A percentile compares a stretch with the other conserved stretches of the same genome.
These are phyloP conservation scores for Jatropha curcas DNA, from an alignment of 345 rosid genomes.

Conservation along the genomic window DNA sequence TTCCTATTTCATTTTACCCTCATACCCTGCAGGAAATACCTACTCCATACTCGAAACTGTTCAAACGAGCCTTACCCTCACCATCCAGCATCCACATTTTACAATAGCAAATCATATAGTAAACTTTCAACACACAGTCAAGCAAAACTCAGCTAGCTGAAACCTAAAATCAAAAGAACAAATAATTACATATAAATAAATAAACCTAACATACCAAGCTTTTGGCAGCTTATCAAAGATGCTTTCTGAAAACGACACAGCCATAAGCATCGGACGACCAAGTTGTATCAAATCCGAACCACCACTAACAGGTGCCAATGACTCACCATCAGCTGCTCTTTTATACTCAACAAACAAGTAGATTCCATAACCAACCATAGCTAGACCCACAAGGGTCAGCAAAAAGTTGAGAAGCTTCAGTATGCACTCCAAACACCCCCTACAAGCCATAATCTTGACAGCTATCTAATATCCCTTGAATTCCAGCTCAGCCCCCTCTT, in stretches of 20 bases:
- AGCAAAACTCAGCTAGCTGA: neutral
- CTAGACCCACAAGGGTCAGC: conserved; percentile 72
- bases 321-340: conserved; percentile 35
- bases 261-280: conserved; percentile 86
- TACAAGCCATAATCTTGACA: conserved; percentile 64
- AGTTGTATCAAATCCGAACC: conserved; percentile 46
- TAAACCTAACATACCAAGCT: conserved; percentile 63
- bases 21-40: neutral
- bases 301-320: conserved; percentile 30
- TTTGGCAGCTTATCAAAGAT: conserved; percentile 65
- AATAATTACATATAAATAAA: neutral
- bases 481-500: conserved; percentile 16
- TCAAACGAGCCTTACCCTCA: neutral
- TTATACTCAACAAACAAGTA: conserved; percentile 83
- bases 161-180: neutral
- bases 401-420: conserved; percentile 82
- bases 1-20: neutral
- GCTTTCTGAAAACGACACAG: conserved; percentile 54
- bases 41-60: neutral
- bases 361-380: conserved; percentile 93
- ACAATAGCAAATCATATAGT: neutral
- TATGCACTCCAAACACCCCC: conserved; percentile 76
- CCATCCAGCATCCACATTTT: neutral
- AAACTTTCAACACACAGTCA: neutral
- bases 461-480: conserved; percentile 15